These are phyloP conservation scores for Mariannaea sp. DNA, from an alignment of 2,329 filamentous ascomycete genomes.

Conservation along the genomic window DNA sequence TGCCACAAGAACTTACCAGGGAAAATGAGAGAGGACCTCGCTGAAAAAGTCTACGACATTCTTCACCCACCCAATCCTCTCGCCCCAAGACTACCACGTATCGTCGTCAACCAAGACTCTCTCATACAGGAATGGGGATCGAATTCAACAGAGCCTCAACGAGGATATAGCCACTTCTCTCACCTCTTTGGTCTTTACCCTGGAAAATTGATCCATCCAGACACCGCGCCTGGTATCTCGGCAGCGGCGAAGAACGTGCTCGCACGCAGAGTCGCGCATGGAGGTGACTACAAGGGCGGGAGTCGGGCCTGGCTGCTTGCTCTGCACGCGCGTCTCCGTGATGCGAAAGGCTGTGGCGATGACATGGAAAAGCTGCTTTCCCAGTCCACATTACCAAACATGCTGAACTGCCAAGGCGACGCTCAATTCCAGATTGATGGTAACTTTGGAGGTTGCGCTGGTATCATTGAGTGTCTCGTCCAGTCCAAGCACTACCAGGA, in stretches of 20 bases:
- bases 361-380: slow-evolving; percentile 29
- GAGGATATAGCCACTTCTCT: slow-evolving; percentile 56
- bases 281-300: slow-evolving; percentile 57
- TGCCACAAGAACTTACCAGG: slow-evolving; percentile 13
- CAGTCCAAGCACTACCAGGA: slow-evolving; percentile 21
- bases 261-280: slow-evolving; percentile 37
- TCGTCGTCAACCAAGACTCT: slow-evolving; percentile 24
- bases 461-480: slow-evolving; percentile 29
- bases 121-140: slow-evolving; percentile 48
- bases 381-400: slow-evolving; percentile 25
- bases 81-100: slow-evolving; percentile 10
- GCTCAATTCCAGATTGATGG: slow-evolving; percentile 40
- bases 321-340: slow-evolving; percentile 50
- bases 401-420: slow-evolving; percentile 30
- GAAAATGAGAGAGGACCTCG: slow-evolving; percentile 6
- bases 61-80: slow-evolving; percentile 1
- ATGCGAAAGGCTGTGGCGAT: slow-evolving; percentile 16
- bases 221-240: slow-evolving; percentile 27
- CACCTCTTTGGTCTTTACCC: slow-evolving; percentile 56
- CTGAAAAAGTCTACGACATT: background rate
- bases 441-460: slow-evolving; percentile 36
- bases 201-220: slow-evolving; percentile 37
- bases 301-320: slow-evolving; percentile 56
- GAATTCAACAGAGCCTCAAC: slow-evolving; percentile 48
- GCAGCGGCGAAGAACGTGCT: slow-evolving; percentile 40